Evolutionary conservation across 345 rosid genomes (phyloP).

Genomic region (Sisymbrium altissimum): DNA sequence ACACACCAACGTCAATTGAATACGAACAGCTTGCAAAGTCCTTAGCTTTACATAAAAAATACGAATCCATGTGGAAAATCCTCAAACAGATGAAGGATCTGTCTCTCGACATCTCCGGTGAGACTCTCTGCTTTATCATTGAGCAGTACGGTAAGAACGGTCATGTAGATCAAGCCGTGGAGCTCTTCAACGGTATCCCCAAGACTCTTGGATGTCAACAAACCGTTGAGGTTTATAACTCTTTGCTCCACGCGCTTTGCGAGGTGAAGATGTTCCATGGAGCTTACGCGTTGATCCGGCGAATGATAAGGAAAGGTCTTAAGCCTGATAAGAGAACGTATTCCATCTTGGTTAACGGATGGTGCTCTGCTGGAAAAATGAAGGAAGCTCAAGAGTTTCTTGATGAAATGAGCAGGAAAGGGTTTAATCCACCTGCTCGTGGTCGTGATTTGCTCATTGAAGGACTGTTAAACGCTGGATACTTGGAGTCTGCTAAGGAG

Average conservation of each 20-base stretch:
- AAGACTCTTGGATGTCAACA: constrained; percentile 52
- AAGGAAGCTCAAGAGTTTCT: constrained; percentile 78
- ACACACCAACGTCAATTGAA: constrained; percentile 66
- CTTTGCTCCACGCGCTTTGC: constrained; percentile 75
- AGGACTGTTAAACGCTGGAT: constrained; percentile 76
- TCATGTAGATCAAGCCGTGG: constrained; percentile 70
- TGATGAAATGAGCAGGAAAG: constrained; percentile 81
- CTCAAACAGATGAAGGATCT: constrained; percentile 60
- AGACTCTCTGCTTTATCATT: constrained; percentile 63
- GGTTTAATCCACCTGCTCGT: constrained; percentile 80
- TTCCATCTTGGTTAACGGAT: constrained; percentile 61
- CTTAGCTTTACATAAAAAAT: constrained; percentile 51
- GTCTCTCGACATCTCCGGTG: constrained; percentile 49
- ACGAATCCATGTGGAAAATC: constrained; percentile 80
- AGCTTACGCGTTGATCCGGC: constrained; percentile 73
- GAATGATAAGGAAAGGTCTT: constrained; percentile 75
- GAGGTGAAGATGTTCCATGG: constrained; percentile 83
- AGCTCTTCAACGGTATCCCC: constrained; percentile 65
- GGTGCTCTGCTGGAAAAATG: constrained; percentile 84
- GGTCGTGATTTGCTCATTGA: constrained; percentile 85
- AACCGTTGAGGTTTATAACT: constrained; percentile 50
- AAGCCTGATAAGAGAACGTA: constrained; percentile 66
- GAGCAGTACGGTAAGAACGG: constrained; percentile 80
- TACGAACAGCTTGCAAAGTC: constrained; percentile 69
- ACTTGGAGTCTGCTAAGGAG: constrained; percentile 73